These are phyloP conservation scores for Buddleja alternifolia DNA, from an alignment of 257 asterid genomes.

Conservation along the genomic window DNA sequence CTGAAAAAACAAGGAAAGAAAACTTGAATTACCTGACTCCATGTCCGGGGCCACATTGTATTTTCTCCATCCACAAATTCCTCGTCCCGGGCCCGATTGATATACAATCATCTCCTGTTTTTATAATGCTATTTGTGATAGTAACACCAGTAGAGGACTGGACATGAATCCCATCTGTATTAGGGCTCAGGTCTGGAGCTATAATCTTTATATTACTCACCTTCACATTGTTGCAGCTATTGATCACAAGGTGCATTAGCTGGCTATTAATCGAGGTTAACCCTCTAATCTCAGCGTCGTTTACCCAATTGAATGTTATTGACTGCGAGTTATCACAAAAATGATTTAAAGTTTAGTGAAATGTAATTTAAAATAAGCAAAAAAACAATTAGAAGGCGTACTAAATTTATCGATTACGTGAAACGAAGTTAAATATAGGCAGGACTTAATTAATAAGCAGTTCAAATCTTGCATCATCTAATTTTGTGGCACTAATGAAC, in stretches of 20 bases:
- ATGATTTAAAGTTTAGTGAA: conserved; percentile 10
- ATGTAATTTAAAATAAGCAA: no score
- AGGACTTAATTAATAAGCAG: no score
- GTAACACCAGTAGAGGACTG: conserved; percentile 55
- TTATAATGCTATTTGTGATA: conserved; percentile 35
- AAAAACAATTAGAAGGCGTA: no score
- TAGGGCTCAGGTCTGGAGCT: conserved; percentile 63
- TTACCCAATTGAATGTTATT: conserved; percentile 58
- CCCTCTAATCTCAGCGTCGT: conserved; percentile 43
- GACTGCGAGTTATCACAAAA: conserved; percentile 49
- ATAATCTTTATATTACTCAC: conserved; percentile 48
- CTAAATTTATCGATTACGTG: no score
- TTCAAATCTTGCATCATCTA: no score
- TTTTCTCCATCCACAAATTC: conserved; percentile 61
- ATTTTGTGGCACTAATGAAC: no score
- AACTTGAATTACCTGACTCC: conserved; percentile 56
- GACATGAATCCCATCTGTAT: conserved; percentile 70
- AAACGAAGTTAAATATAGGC: no score
- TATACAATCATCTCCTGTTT: conserved; percentile 67
- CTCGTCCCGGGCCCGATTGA: conserved; percentile 70
- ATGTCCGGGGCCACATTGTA: conserved; percentile 75
- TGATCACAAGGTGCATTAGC: conserved; percentile 56
- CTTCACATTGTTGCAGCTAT: conserved; percentile 61
- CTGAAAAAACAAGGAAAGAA: no score
- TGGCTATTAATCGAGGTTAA: conserved; percentile 64